Conservation (phyloP, 2,329 filamentous ascomycete genomes). For the Fusarium verticillioides region DNA sequence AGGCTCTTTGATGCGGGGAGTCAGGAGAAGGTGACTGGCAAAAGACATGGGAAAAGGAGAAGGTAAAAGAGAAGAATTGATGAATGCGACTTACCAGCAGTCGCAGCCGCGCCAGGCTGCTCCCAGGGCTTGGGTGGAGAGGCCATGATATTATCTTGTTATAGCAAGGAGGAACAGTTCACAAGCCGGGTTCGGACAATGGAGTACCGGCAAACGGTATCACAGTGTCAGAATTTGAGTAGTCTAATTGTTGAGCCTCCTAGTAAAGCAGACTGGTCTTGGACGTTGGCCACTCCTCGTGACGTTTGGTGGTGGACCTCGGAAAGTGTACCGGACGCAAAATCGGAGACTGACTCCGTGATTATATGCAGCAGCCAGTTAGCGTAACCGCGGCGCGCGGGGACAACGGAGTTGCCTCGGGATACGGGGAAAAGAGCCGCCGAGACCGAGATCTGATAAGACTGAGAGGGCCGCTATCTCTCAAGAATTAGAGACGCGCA, state of each 20-base stretch:
- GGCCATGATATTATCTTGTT: constrained; percentile 58
- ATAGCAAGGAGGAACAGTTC: constrained; percentile 13
- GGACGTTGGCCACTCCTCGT: constrained; percentile 26
- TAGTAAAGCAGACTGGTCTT: constrained; percentile 5
- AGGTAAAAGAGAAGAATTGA: constrained; percentile 1
- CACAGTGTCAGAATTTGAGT: constrained; percentile 11
- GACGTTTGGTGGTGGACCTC: constrained; percentile 37
- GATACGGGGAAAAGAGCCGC: constrained; percentile 20
- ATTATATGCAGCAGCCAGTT: constrained; percentile 36
- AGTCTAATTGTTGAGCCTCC: constrained; percentile 16
- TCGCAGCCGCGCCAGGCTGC: constrained; percentile 72
- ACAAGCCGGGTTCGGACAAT: constrained; percentile 11
- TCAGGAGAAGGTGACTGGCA: background rate
- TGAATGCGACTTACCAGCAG: constrained; percentile 58
- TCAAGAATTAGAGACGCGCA: background rate
- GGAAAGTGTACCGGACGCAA: constrained; percentile 35
- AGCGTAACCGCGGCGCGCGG: constrained; percentile 35
- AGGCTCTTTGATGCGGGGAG: constrained; percentile 35
- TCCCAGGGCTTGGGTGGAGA: constrained; percentile 99
- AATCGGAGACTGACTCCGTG: constrained; percentile 39
- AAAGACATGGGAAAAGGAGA: background rate
- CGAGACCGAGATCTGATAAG: background rate
- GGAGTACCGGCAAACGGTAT: constrained; percentile 16
- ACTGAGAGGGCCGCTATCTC: background rate
- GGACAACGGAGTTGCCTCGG: constrained; percentile 40